Base-by-base conservation (phyloP, 306 rosid species). In the Mucuna pruriens region DNA sequence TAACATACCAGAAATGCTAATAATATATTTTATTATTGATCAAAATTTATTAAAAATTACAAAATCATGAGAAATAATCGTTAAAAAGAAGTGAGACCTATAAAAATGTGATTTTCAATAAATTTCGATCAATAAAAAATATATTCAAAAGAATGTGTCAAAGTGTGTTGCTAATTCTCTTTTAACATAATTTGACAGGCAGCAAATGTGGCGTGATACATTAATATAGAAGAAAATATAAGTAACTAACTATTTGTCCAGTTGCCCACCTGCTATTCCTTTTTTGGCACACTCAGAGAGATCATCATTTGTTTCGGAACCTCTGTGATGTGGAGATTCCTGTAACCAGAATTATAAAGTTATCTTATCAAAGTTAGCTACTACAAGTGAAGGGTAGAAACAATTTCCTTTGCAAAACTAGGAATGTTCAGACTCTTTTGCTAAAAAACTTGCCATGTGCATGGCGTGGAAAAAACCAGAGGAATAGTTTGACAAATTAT, bases 211-310 rank as follows among this genome's bases (percentile, higher is more conserved):
- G 36, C 20, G 4, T 8, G 31, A 60, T n/a, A 34, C 9, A 60
- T 40, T 19, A 20, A 78, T 36, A 51, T 12, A 63, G 48, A 74
- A 60, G 57, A 26, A 57, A 69, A 70, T 38, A 3, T 12, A 69
- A 49, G 75, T 39, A 67, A 78, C 71, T 12, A 60, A 67, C 8
- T 68, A 68, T 31, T 22, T 48, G 51, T 72, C 51, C 60, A 67
- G 65, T 73, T 60, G 33, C 85, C 78, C 49, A 90, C 99, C 99
- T 79, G 98, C 98, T 77, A 92, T 38, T 85, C 99, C 98, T 87
- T 90, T 88, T 84, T 87, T 90, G 45, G 92, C 99, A 90, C 98
- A 96, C 71, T 92, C 99, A 4, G 99, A 92, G 79, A 93, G 94
- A 87, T 88, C 87, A 0, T 88, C 82, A 19, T 73, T 77, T 51